Conservation (phyloP, 371 early-diverging fungal species). For the Enterospora canceri region DNA sequence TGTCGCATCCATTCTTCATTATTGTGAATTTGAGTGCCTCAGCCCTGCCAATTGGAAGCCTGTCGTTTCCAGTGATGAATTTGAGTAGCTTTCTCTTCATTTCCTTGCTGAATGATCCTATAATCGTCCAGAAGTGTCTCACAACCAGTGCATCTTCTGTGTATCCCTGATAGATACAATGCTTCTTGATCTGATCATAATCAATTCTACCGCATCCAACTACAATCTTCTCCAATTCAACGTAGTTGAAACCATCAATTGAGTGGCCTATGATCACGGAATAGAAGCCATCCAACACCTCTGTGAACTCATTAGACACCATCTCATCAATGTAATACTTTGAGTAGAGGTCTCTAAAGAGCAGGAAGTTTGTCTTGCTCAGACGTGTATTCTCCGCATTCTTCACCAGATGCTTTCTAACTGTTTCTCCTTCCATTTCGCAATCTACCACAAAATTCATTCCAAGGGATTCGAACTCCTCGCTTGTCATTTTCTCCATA, state of each 20-base stretch:
- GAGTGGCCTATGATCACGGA: slow-evolving; percentile 62
- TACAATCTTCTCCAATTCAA: slow-evolving; percentile 82
- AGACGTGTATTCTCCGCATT: slow-evolving; percentile 59
- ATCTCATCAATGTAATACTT: slow-evolving; percentile 66
- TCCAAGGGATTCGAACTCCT: slow-evolving; percentile 69
- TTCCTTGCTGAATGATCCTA: slow-evolving; percentile 65
- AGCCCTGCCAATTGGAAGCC: slow-evolving; percentile 80
- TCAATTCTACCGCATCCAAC: slow-evolving; percentile 76
- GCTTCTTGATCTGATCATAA: slow-evolving; percentile 65
- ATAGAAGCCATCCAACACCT: slow-evolving; percentile 74
- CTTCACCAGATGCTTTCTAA: slow-evolving; percentile 53
- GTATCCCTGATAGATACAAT: slow-evolving; percentile 61
- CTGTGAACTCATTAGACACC: slow-evolving; percentile 68
- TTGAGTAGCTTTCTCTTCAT: slow-evolving; percentile 73
- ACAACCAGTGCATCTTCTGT: slow-evolving; percentile 61
- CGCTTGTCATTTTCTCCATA: slow-evolving; percentile 55
- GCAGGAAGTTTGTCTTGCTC: slow-evolving; percentile 60
- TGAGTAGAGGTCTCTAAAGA: slow-evolving; percentile 65
- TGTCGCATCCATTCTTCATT: slow-evolving; percentile 86
- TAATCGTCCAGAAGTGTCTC: slow-evolving; percentile 75
- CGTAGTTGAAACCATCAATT: slow-evolving; percentile 58
- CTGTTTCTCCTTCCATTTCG: slow-evolving; percentile 8
- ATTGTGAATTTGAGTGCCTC: slow-evolving; percentile 77
- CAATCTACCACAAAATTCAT: slow-evolving; percentile 25
- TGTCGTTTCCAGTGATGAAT: slow-evolving; percentile 88